These are phyloP conservation scores for Magnusiomyces paraingens DNA, from an alignment of 1,139 yeast genomes.

Conservation along the genomic window DNA sequence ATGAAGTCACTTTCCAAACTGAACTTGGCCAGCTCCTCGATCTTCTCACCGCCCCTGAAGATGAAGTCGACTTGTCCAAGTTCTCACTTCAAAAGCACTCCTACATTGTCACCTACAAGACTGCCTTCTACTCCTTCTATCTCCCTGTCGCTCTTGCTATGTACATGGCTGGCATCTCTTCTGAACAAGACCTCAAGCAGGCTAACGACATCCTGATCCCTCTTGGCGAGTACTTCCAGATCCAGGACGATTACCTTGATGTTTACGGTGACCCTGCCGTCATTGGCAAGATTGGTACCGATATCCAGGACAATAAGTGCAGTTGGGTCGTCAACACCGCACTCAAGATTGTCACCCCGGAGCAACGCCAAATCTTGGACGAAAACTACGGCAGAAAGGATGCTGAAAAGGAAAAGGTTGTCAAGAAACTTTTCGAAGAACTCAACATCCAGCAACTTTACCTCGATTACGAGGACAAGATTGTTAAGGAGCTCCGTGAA, in stretches of 20 bases:
- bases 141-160: conserved; percentile 96
- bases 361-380: conserved; percentile 77
- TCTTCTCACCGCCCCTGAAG: conserved; percentile 95
- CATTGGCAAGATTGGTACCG: conserved; percentile 98
- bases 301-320: conserved; percentile 96
- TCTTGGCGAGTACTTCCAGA: conserved; percentile 97
- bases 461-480: conserved; percentile 72
- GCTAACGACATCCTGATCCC: conserved; percentile 86
- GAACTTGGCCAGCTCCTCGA: conserved; percentile 96
- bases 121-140: conserved; percentile 96
- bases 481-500: conserved; percentile 56
- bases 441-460: conserved; percentile 67
- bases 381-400: conserved; percentile 86
- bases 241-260: conserved; percentile 95
- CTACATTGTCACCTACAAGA: conserved; percentile 91
- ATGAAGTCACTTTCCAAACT: conserved; percentile 86
- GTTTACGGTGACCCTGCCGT: conserved; percentile 97
- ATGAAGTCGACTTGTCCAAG: conserved; percentile 77
- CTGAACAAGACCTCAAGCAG: conserved; percentile 73
- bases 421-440: conserved; percentile 69
- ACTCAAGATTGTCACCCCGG: conserved; percentile 65
- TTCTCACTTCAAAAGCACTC: conserved; percentile 87
- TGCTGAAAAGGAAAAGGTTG: conserved; percentile 57
- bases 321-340: conserved; percentile 98
- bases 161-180: conserved; percentile 78